Evolutionary conservation across 2,329 filamentous ascomycete genomes (phyloP).

Genomic region (Penicillium sp.): DNA sequence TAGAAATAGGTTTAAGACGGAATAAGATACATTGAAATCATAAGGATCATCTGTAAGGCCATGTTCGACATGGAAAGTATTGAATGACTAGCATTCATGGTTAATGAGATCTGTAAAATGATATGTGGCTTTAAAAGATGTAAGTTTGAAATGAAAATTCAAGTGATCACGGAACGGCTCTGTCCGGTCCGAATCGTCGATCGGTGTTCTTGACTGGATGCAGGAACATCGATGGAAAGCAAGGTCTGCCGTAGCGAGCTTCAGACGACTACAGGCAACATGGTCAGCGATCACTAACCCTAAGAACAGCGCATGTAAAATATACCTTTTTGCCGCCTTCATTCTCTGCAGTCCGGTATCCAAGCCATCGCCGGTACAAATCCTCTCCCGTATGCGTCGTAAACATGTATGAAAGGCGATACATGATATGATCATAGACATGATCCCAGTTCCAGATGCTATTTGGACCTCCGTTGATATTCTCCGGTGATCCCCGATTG

Average conservation of each 20-base stretch:
- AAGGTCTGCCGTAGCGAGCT: slow-evolving; percentile 20
- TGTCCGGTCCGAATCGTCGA: slow-evolving; percentile 16
- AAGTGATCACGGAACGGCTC: slow-evolving; percentile 18
- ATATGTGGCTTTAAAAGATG: not conserved
- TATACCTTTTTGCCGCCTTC: slow-evolving; percentile 20
- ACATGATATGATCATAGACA: slow-evolving; percentile 29
- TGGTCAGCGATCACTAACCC: not conserved
- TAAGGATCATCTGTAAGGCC: not conserved
- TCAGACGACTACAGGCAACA: slow-evolving; percentile 12
- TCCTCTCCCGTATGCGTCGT: slow-evolving; percentile 45
- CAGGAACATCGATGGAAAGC: slow-evolving; percentile 27
- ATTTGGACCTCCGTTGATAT: slow-evolving; percentile 47
- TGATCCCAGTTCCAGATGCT: slow-evolving; percentile 38
- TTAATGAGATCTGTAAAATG: not conserved
- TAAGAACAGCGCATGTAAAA: not conserved
- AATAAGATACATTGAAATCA: not conserved
- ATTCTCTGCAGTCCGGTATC: slow-evolving; percentile 26
- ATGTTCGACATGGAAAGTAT: not conserved
- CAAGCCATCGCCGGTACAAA: slow-evolving; percentile 58
- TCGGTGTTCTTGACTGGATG: slow-evolving; percentile 26
- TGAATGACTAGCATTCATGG: not conserved
- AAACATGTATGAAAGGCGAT: slow-evolving; percentile 30
- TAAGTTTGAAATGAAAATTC: not conserved
- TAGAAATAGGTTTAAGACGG: not conserved
- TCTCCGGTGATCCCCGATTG: slow-evolving; percentile 54